phyloP scores from a whole-genome alignment of 768 basidiomycete species.

The Tephrocybe sp. region DNA sequence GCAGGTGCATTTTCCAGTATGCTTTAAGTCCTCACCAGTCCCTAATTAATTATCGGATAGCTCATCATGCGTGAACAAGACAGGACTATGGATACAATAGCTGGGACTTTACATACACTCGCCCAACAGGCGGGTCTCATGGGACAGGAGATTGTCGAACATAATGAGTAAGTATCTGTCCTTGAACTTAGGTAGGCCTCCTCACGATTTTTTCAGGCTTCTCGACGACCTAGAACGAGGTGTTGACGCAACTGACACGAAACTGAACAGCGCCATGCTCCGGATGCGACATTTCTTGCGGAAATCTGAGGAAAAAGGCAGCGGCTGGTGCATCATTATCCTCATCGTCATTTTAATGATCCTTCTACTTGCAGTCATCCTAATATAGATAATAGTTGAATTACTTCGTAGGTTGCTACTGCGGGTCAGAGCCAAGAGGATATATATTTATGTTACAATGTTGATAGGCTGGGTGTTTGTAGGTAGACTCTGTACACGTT shows the following conservation, averaged over 20 bases:
- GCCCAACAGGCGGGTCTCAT: constrained; percentile 93
- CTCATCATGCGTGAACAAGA: constrained; percentile 90
- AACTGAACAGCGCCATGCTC: constrained; percentile 64
- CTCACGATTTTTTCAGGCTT: constrained; percentile 51
- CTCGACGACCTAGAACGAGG: constrained; percentile 74
- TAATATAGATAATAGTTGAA: constrained; percentile 46
- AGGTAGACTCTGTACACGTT: too few species aligned
- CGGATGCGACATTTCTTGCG: constrained; percentile 79
- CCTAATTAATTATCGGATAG: constrained; percentile 34
- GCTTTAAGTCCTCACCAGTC: background rate
- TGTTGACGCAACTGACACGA: constrained; percentile 68
- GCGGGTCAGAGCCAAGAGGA: constrained; percentile 2
- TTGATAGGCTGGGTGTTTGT: too few species aligned
- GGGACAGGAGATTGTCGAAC: constrained; percentile 89
- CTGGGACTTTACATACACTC: constrained; percentile 81
- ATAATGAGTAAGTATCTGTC: constrained; percentile 68
- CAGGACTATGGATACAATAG: constrained; percentile 82
- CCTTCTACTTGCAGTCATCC: constrained; percentile 77
- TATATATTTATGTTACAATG: background rate
- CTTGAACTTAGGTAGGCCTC: background rate
- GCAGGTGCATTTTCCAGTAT: constrained; percentile 47
- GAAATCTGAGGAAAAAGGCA: constrained; percentile 87
- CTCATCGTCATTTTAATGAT: constrained; percentile 78
- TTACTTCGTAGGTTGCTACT: background rate
- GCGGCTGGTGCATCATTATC: constrained; percentile 87